Evolutionary conservation across 129 eudicot genomes (phyloP), one percentile per base, ranked within the genome.

Genomic region (Ambrosia trifida): DNA sequence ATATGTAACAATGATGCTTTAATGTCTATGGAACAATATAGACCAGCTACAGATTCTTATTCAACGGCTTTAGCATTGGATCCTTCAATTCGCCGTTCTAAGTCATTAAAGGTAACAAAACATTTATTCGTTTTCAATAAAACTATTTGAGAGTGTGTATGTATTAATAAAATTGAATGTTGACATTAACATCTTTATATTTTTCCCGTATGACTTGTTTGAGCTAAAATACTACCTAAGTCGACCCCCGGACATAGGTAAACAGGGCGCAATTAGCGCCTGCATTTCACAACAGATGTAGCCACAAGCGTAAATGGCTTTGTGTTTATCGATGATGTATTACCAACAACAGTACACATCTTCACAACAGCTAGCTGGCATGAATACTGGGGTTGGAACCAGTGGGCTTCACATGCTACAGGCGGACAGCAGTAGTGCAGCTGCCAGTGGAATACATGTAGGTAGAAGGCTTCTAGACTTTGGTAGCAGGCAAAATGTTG

Each of bases 1-100:
- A 66, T 89, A 19, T 82, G 91, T 67, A 86, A 87, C 83, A 96
- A 90, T 65, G 98, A 87, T 85, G 95, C 73, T 53, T 87, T 86
- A 56, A 69, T 93, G 89, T 90, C 91, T 68, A 79, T 87, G 91
- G 92, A 89, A 72, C 79, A 78, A 58, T 76, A 79, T 70, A 85
- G 83, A 38, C 85, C 65, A 14, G 96, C 96, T 49, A 87, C 78
- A 62, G 78, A 74, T 53, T 85, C 90, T 46, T 89, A 83, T 74
- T 79, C 84, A 43, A 80, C 68, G 79, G 98, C 96, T 41, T 72
- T 89, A 73, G 84, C 85, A 53, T 71, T 81, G 61, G 90, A 93
- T 75, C 98, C 92, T 56, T 85, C 96, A 28, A 69, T 87, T 49
- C 90, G 90, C 28, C 87, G 90, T 62, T 89, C 92, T 52, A 89